Conservation (phyloP, 2,329 filamentous ascomycete genomes). For the Arthrobotrys conoides region DNA sequence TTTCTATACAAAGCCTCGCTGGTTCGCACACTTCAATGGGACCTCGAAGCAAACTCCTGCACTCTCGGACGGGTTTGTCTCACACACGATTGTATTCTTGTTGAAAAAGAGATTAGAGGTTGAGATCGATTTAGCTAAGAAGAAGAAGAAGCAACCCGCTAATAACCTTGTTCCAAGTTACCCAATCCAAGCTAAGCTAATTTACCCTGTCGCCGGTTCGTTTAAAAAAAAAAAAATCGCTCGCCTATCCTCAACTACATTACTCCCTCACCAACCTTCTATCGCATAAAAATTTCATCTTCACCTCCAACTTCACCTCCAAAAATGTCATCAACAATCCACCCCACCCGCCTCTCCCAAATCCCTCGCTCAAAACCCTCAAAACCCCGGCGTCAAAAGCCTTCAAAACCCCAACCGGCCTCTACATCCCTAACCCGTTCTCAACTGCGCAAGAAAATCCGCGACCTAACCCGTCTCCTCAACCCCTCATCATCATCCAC, state of each 20-base stretch:
- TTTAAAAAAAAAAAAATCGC: slow-evolving; percentile 6
- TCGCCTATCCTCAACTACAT: too few species aligned
- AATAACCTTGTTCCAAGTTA: neutral
- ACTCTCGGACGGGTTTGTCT: too few species aligned
- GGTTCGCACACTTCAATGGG: too few species aligned
- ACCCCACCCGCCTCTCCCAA: slow-evolving; percentile 47
- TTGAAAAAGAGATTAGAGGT: neutral
- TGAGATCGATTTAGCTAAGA: neutral
- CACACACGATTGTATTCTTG: too few species aligned
- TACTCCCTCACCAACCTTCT: neutral
- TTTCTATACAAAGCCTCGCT: too few species aligned
- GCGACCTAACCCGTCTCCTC: slow-evolving; percentile 78
- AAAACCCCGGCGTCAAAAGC: slow-evolving; percentile 32
- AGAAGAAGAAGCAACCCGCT: too few species aligned
- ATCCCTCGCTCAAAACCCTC: slow-evolving; percentile 28
- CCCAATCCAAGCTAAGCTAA: slow-evolving; percentile 5
- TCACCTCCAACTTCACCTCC: slow-evolving; percentile 4
- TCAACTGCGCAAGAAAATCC: slow-evolving; percentile 77
- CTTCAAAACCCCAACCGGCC: slow-evolving; percentile 54
- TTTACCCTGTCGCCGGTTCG: slow-evolving; percentile 23
- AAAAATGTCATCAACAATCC: slow-evolving; percentile 40
- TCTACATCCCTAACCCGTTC: slow-evolving; percentile 69
- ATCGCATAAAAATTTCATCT: slow-evolving; percentile 24
- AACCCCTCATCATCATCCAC: slow-evolving; percentile 70
- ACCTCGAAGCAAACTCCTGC: too few species aligned